These are phyloP conservation scores for Colletotrichum sp. DNA, from an alignment of 2,329 filamentous ascomycete genomes.

Conservation along the genomic window DNA sequence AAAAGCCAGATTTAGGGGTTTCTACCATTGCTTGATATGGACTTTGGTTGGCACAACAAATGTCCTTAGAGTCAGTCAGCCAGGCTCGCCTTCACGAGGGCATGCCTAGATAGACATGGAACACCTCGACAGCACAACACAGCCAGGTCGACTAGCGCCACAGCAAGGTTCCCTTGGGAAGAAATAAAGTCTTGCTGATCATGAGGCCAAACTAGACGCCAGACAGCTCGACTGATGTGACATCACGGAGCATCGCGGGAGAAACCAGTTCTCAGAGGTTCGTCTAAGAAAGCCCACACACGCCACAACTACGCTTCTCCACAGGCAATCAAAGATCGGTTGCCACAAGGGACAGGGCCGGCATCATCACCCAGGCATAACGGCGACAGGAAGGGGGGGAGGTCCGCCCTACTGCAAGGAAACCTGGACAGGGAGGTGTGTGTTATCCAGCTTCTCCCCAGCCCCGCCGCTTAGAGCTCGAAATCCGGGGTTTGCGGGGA, in stretches of 20 bases:
- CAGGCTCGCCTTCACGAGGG: neutral
- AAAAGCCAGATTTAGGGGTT: neutral
- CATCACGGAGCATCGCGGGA: neutral
- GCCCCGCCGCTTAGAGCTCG: neutral
- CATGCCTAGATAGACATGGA: neutral
- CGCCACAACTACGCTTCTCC: neutral
- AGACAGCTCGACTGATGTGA: neutral
- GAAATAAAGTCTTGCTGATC: neutral
- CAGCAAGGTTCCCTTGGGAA: neutral
- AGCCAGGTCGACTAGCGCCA: neutral
- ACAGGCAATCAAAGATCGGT: neutral
- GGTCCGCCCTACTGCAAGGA: neutral
- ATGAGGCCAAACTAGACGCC: neutral
- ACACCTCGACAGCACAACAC: neutral
- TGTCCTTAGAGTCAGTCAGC: neutral
- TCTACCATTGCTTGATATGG: neutral
- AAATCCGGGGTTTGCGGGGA: conserved; percentile 16
- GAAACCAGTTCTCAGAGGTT: neutral
- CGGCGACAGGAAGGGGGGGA: neutral
- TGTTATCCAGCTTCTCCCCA: neutral
- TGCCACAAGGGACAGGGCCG: neutral
- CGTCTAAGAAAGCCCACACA: neutral
- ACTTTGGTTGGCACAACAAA: neutral
- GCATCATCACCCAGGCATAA: neutral
- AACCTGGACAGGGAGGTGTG: neutral